A percentile compares a stretch with the other conserved stretches of the same genome.
phyloP scores from a whole-genome alignment of 2,329 filamentous ascomycete species.

The Apiospora arundinis region DNA sequence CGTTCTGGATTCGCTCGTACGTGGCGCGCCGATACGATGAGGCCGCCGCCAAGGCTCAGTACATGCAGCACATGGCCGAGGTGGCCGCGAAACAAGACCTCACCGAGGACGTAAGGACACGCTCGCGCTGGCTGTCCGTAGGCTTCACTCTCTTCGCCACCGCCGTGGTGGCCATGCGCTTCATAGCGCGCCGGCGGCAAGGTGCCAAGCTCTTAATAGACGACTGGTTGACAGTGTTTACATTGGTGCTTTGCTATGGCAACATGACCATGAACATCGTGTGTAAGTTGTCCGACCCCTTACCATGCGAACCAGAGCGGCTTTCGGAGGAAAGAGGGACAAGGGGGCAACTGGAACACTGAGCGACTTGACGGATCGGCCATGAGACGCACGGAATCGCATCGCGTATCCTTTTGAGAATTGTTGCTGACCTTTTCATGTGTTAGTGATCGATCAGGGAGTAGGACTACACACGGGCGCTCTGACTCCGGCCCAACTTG shows the following conservation, averaged over 20 bases:
- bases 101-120: not conserved
- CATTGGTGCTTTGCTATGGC: conserved; percentile 5
- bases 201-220: conserved; percentile 16
- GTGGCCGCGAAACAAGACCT: conserved; percentile 19
- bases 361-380: too few species aligned
- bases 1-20: conserved; percentile 14
- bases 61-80: conserved; percentile 7
- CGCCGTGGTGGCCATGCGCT: conserved; percentile 19
- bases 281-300: not conserved
- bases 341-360: not conserved
- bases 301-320: not conserved
- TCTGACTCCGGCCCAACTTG: not conserved
- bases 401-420: not conserved
- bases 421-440: not conserved
- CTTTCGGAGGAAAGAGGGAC: not conserved
- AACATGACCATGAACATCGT: conserved; percentile 17
- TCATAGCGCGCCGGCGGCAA: conserved; percentile 17
- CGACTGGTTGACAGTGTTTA: conserved; percentile 21
- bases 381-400: not conserved
- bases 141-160: conserved; percentile 21
- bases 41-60: not conserved
- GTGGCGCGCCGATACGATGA: conserved; percentile 21
- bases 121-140: not conserved
- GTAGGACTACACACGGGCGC: conserved; percentile 20
- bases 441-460: conserved; percentile 17